These are phyloP conservation scores for Hanseniaspora vineae DNA, from an alignment of 805 yeast genomes.

Conservation along the genomic window DNA sequence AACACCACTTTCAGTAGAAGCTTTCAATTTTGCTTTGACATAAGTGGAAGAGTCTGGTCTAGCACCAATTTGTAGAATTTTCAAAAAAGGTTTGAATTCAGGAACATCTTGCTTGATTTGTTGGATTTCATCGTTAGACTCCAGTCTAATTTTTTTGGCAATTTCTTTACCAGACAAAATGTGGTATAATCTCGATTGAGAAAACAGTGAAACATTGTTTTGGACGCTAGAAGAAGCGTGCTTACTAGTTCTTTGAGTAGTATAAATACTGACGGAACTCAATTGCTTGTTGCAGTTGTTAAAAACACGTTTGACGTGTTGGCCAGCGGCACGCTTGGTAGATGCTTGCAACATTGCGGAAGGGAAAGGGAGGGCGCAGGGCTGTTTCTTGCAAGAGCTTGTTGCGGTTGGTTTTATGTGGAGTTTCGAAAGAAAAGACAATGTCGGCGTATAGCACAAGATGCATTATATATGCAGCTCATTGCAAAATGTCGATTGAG, in stretches of 20 bases:
- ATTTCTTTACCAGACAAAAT: conserved; percentile 36
- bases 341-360: background rate
- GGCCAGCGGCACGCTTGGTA: background rate
- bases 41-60: conserved; percentile 74
- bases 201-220: background rate
- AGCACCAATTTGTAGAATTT: conserved; percentile 65
- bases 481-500: too few relatives aligned
- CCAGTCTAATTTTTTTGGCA: conserved; percentile 32
- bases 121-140: conserved; percentile 28
- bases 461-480: too few relatives aligned
- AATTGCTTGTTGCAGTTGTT: background rate
- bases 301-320: background rate
- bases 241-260: background rate
- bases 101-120: conserved; percentile 27
- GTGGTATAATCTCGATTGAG: conserved; percentile 11
- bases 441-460: too few relatives aligned
- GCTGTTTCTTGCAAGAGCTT: background rate
- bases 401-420: background rate
- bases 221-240: background rate
- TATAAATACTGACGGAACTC: background rate
- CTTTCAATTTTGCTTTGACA: conserved; percentile 68
- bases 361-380: too few relatives aligned
- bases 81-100: conserved; percentile 49
- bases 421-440: too few relatives aligned
- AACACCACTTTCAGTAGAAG: conserved; percentile 59